These are phyloP conservation scores for Diaporthe vexans DNA, from an alignment of 2,329 filamentous ascomycete genomes.

Conservation along the genomic window DNA sequence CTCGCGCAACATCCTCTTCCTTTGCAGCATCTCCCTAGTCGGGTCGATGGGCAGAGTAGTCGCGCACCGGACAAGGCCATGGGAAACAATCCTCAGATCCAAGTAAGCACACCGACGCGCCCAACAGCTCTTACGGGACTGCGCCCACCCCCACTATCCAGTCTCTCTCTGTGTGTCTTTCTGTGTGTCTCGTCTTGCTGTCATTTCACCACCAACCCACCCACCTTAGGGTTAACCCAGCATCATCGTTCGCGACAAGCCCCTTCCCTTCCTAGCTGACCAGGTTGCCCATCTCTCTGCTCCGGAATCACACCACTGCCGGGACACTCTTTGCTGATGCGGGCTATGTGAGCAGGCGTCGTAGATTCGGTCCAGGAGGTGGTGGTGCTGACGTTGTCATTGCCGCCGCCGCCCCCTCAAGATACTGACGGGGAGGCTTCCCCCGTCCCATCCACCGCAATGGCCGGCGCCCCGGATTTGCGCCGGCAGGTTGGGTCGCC, in stretches of 20 bases:
- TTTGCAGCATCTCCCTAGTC: conserved; percentile 38
- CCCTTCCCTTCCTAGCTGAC: background rate
- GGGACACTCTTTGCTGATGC: conserved; percentile 41
- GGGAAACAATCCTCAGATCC: conserved; percentile 60
- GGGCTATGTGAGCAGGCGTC: conserved; percentile 54
- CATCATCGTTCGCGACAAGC: background rate
- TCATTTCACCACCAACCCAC: conserved; percentile 8
- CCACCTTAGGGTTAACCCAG: background rate
- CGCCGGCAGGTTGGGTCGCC: conserved; percentile 69
- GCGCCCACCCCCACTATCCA: conserved; percentile 18
- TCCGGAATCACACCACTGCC: background rate
- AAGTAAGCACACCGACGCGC: conserved; percentile 54
- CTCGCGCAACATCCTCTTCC: conserved; percentile 35
- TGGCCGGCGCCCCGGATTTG: conserved; percentile 54
- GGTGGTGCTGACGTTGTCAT: conserved; percentile 37
- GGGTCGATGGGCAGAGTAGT: conserved; percentile 59
- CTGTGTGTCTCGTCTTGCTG: background rate
- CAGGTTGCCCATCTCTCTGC: background rate
- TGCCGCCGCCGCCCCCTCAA: conserved; percentile 34
- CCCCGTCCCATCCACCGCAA: conserved; percentile 40
- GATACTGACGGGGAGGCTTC: conserved; percentile 64
- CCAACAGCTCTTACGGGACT: conserved; percentile 1
- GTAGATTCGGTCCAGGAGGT: conserved; percentile 56
- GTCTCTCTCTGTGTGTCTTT: background rate
- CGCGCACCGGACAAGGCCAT: conserved; percentile 61